Conservation (phyloP, 2,329 filamentous ascomycete genomes). For the Keithomyces neogunnii region DNA sequence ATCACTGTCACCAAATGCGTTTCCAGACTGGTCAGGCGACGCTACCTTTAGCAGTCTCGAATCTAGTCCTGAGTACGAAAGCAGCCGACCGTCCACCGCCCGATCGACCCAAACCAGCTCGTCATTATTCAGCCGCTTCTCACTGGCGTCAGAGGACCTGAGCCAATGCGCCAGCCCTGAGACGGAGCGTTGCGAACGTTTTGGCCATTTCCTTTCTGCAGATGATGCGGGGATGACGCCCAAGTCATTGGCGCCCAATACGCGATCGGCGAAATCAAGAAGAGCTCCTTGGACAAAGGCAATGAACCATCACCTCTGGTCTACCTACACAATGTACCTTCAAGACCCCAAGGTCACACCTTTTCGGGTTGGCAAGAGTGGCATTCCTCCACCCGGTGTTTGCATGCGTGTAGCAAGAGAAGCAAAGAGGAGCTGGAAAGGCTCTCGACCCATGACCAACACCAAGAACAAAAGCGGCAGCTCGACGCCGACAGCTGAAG, state of each 20-base stretch:
- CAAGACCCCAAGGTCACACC: conserved; percentile 61
- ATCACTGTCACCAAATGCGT: conserved; percentile 36
- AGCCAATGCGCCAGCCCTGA: conserved; percentile 44
- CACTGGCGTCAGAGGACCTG: conserved; percentile 47
- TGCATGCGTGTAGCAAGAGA: conserved; percentile 57
- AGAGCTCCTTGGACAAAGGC: conserved; percentile 55
- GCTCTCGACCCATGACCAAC: conserved; percentile 35
- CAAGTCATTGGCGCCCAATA: conserved; percentile 11
- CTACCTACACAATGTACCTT: conserved; percentile 55
- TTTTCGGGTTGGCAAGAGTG: conserved; percentile 53
- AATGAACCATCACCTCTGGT: conserved; percentile 59
- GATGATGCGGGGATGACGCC: conserved; percentile 24
- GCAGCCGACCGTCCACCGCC: conserved; percentile 51
- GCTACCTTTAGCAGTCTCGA: conserved; percentile 49
- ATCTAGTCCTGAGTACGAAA: conserved; percentile 50
- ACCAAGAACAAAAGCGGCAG: conserved; percentile 39
- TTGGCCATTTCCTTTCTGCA: conserved; percentile 14
- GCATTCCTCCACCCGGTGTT: conserved; percentile 56
- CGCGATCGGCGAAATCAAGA: conserved; percentile 24
- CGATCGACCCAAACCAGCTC: conserved; percentile 50
- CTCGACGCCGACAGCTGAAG: conserved; percentile 44
- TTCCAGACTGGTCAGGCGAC: conserved; percentile 51
- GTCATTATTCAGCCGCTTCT: conserved; percentile 49
- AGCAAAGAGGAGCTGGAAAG: conserved; percentile 59
- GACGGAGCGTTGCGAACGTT: conserved; percentile 17